A percentile compares a stretch with the other conserved stretches of the same genome.
These are phyloP conservation scores for Sporothrix sp. DNA, from an alignment of 2,329 filamentous ascomycete genomes.

Conservation along the genomic window DNA sequence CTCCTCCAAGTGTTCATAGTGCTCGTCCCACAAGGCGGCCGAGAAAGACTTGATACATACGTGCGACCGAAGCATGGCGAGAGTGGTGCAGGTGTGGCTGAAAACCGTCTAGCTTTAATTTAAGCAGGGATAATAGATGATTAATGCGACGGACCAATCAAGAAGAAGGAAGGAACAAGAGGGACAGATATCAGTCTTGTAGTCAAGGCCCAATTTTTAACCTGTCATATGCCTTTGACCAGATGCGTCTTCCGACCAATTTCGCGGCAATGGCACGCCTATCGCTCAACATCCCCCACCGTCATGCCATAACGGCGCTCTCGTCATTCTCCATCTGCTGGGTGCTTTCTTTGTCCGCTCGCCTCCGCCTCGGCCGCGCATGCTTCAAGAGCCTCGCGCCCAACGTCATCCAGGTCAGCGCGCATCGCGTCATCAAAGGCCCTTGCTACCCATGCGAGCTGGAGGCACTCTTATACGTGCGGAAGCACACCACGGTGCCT, in stretches of 20 bases:
- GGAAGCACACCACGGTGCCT: slow-evolving; percentile 1
- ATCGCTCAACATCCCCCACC: not conserved
- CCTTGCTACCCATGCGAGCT: slow-evolving; percentile 9
- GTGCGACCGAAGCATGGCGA: too few species aligned
- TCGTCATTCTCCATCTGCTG: not conserved
- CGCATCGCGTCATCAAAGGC: slow-evolving; percentile 13
- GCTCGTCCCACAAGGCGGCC: too few species aligned
- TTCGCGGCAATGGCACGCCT: not conserved
- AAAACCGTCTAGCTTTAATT: too few species aligned
- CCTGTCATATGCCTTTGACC: not conserved
- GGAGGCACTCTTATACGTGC: slow-evolving; percentile 7
- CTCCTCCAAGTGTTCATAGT: too few species aligned
- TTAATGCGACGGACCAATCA: too few species aligned
- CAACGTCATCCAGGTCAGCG: slow-evolving; percentile 7
- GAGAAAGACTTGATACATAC: too few species aligned
- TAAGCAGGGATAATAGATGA: too few species aligned
- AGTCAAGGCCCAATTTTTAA: too few species aligned
- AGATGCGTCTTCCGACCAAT: not conserved
- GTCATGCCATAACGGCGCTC: not conserved
- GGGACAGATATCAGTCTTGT: too few species aligned
- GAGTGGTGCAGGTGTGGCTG: too few species aligned
- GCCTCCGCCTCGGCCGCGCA: slow-evolving; percentile 6
- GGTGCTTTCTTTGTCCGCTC: not conserved
- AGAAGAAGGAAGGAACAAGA: too few species aligned
- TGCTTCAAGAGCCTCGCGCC: not conserved